Evolutionary conservation across 2,329 filamentous ascomycete genomes (phyloP).

Genomic region (Anisogramma anomala): DNA sequence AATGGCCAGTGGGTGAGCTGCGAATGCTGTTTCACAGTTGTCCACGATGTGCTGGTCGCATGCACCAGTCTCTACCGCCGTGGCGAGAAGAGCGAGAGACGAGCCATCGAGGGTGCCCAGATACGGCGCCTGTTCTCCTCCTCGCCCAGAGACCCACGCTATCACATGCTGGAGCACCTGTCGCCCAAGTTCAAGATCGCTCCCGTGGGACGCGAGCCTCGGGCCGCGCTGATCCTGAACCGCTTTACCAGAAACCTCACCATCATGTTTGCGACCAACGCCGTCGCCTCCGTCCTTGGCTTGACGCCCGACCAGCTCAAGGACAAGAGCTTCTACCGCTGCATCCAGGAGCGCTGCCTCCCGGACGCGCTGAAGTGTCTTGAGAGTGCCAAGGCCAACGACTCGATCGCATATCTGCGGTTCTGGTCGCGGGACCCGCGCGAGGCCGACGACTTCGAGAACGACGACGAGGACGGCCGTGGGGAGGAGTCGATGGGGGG

Average conservation of each 20-base stretch:
- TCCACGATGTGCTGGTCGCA: constrained; percentile 77
- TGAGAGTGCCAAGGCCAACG: constrained; percentile 78
- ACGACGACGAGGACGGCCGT: constrained; percentile 25
- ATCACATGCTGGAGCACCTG: constrained; percentile 79
- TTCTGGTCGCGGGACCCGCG: constrained; percentile 75
- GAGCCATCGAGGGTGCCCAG: constrained; percentile 65
- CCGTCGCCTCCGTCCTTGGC: constrained; percentile 64
- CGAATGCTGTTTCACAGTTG: constrained; percentile 82
- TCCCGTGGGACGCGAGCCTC: constrained; percentile 58
- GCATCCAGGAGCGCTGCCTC: constrained; percentile 67
- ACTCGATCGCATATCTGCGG: constrained; percentile 80
- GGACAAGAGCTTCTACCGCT: constrained; percentile 77
- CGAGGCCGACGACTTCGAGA: constrained; percentile 38
- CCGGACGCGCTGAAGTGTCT: constrained; percentile 66
- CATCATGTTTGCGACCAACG: constrained; percentile 77
- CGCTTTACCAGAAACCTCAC: constrained; percentile 72
- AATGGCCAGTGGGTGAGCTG: constrained; percentile 65
- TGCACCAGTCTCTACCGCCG: constrained; percentile 68
- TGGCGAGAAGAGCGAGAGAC: constrained; percentile 59
- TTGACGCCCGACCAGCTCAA: constrained; percentile 57
- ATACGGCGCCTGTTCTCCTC: constrained; percentile 71
- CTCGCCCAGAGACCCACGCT: constrained; percentile 70
- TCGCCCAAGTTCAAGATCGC: constrained; percentile 66
- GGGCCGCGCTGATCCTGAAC: constrained; percentile 76
- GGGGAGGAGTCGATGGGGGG: constrained; percentile 28